Base-by-base conservation (phyloP, 441 rosid species). In the Corymbia citriodora region DNA sequence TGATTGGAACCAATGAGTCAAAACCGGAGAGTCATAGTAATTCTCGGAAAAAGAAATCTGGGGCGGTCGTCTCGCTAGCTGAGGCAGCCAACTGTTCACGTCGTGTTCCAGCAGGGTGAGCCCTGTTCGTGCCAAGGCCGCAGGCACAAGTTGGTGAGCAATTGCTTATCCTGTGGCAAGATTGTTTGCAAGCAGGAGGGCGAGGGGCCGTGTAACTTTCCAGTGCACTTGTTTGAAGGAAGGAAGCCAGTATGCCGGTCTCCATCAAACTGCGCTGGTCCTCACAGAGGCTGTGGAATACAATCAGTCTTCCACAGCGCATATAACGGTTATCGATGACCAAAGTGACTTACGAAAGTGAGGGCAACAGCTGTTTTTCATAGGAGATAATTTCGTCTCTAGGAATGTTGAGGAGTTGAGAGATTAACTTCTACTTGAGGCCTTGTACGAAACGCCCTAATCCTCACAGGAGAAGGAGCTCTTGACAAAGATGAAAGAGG, bases 111-210 rank as follows among this genome's bases (percentile, higher is more conserved):
- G 92, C 97, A 95, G 91, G 98, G 98, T 10, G 96, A 96, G 89
- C 98, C 99, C 96, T 97, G 99, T 91, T 93, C 93, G 10, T 96
- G 98, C 93, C 99, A 96, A 93, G 99, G 99, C 70, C 98, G 95
- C 50, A 92, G 88, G 89, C 99, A 97, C 92, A 89, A 89, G 88
- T 87, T 96, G 93, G 94, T 97, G 87, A 95, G 99, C 96, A 98
- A 98, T 93, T 98, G 99, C 90, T 94, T 97, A 91, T 96, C 99
- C 8, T 98, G 98, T 92, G 99, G 99, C 79, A 98, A 97, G 93
- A 96, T 94, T 83, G 98, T 97, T 85, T 95, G 99, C 79, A 97
- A 96, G 91, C 99, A 98, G 94, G 98, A 96, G 93, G 99, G 99
- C 59, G 96, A 98, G 93, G 99, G 98, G 85, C 99, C 96, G 86